Conservation (phyloP, 768 basidiomycete species). For the Hypsizygus marmoreus region DNA sequence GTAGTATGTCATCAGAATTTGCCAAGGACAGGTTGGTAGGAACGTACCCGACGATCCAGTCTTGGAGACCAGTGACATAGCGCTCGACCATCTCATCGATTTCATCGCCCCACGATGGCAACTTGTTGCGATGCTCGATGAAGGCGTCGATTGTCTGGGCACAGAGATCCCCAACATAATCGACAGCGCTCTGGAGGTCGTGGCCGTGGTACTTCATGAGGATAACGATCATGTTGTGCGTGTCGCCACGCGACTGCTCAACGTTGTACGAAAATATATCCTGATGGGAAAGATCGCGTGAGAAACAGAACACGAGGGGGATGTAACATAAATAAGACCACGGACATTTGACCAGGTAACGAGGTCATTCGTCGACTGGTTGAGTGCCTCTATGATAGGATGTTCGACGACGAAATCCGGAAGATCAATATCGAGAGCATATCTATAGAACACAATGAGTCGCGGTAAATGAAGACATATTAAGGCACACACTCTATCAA, state of each 20-base stretch:
- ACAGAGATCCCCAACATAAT: conserved; percentile 66
- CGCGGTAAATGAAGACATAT: not conserved
- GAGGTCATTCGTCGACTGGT: conserved; percentile 72
- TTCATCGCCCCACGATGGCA: conserved; percentile 67
- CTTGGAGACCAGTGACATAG: conserved; percentile 65
- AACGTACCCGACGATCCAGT: conserved; percentile 68
- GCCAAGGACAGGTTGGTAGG: not conserved
- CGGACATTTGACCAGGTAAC: conserved; percentile 88
- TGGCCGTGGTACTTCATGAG: conserved; percentile 63
- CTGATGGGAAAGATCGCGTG: conserved; percentile 40
- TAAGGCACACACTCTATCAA: conserved; percentile 66
- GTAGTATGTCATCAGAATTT: conserved; percentile 6
- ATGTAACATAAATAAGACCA: conserved; percentile 44
- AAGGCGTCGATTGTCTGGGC: conserved; percentile 55
- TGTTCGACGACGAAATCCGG: conserved; percentile 73
- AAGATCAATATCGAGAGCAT: conserved; percentile 66
- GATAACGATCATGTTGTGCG: conserved; percentile 74
- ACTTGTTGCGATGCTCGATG: conserved; percentile 39
- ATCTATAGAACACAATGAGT: conserved; percentile 32
- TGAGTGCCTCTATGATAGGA: conserved; percentile 59
- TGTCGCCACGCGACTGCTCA: conserved; percentile 69
- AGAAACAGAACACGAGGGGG: too few species aligned
- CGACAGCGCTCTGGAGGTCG: conserved; percentile 60
- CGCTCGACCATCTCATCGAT: conserved; percentile 57
- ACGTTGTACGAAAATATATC: conserved; percentile 79